phyloP scores from a whole-genome alignment of 345 rosid species.

The Boechera stricta region DNA sequence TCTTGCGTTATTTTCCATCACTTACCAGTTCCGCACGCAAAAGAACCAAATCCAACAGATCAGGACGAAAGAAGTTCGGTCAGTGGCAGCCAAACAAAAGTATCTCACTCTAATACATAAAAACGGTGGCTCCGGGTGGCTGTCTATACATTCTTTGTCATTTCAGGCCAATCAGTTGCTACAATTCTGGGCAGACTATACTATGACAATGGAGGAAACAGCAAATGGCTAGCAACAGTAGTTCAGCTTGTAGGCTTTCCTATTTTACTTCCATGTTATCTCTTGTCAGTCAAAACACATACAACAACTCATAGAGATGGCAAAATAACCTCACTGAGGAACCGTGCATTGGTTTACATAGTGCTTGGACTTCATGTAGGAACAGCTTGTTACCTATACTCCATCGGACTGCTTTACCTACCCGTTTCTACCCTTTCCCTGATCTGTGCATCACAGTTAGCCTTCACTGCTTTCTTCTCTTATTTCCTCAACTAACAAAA shows the following conservation, averaged over 20 bases:
- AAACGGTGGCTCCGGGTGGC: conserved; percentile 51
- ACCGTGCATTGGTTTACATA: conserved; percentile 45
- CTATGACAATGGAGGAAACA: conserved; percentile 61
- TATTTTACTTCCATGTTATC: conserved; percentile 55
- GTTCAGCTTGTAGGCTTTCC: conserved; percentile 61
- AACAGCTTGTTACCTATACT: conserved; percentile 45
- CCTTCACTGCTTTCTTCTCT: conserved; percentile 65
- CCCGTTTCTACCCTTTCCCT: conserved; percentile 67
- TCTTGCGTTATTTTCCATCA: neutral
- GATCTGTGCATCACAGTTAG: conserved; percentile 60
- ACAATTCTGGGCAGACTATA: conserved; percentile 57
- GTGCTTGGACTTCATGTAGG: conserved; percentile 52
- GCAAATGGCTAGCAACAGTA: conserved; percentile 62
- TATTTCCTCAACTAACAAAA: conserved; percentile 58
- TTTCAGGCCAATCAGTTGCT: conserved; percentile 56
- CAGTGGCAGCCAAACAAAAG: conserved; percentile 31
- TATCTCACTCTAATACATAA: conserved; percentile 34
- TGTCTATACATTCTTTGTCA: conserved; percentile 46
- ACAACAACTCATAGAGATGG: conserved; percentile 2
- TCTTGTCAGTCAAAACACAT: conserved; percentile 36
- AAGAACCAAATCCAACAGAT: conserved; percentile 27
- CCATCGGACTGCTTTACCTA: conserved; percentile 59
- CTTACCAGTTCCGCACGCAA: conserved; percentile 40
- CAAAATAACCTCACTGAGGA: conserved; percentile 31
- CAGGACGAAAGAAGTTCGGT: conserved; percentile 8